Evolutionary conservation across 768 basidiomycete species (phyloP).

Genomic region (Pleurotus eryngii): DNA sequence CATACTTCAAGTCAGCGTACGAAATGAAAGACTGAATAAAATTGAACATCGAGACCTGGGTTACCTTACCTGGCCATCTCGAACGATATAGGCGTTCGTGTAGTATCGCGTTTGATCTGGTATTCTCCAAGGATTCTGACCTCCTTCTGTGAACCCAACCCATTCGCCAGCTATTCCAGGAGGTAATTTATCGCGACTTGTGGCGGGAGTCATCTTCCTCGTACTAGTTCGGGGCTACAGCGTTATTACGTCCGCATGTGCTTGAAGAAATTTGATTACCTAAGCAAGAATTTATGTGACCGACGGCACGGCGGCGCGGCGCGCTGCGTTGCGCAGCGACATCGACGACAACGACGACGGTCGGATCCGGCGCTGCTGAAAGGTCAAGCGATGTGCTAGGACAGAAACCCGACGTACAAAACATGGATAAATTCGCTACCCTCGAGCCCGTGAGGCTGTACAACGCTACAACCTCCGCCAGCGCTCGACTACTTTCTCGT

Average conservation of each 20-base stretch:
- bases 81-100: not conserved
- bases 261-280: no score
- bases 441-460: constrained; percentile 73
- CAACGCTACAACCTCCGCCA: constrained; percentile 24
- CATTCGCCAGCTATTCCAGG: not conserved
- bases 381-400: not conserved
- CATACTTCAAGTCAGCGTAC: not conserved
- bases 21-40: not conserved
- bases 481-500: constrained; percentile 25
- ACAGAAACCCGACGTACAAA: no score
- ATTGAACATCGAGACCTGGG: not conserved
- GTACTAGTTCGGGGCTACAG: no score
- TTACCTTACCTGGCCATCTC: not conserved
- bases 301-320: no score
- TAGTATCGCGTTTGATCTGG: not conserved
- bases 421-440: constrained; percentile 85
- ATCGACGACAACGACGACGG: no score
- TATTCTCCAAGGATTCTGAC: not conserved
- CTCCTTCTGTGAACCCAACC: not conserved
- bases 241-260: no score
- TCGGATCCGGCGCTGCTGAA: no score
- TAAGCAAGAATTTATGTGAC: no score
- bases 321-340: no score
- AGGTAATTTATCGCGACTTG: not conserved
- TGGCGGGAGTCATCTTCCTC: not conserved